Base-by-base conservation (phyloP, 768 basidiomycete genomes). In the Tylopilus rubrobrunneus region DNA sequence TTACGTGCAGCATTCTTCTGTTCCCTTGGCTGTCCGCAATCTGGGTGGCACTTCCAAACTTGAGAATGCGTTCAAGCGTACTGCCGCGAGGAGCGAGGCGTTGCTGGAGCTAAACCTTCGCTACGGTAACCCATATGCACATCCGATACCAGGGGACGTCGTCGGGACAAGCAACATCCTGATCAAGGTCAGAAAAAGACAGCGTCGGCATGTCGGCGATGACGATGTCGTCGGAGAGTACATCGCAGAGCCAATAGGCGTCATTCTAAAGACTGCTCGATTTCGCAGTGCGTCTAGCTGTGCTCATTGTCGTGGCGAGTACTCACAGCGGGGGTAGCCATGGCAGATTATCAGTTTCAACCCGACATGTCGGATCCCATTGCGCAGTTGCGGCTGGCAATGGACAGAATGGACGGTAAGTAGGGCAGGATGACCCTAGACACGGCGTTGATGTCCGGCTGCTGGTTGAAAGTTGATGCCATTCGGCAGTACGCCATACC, bases 331-430 rank as follows among this genome's bases (percentile, higher is more conserved):
- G 50, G 33, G 51, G 31, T 53, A 98, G 96, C 85, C 53, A 92
- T 98, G 89, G 90, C 86, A 37, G 96, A 98, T 68, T 97, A 84
- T 67, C 94, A 97, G 69, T 97, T 85, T 69, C 80, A 85, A 56
- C 92, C 92, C 1, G 77, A 87, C 52, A 72, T 77, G 66, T 68
- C 81, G 14, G 92, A 96, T 62, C 84, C 87, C 3, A 72, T 92
- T 4, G 69, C 84, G 2, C 74, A 82, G 53, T 71, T 98, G 50
- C 84, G 90, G 5, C 60, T 76, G 12, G 81, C 91, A 0, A 86
- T 98, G 83, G 80, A 84, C 45, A 74, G 75, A 7, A 84, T 97
- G 79, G 87, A 98, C 59, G 88, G 96, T 96, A 64, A 50, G 80
- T 54, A 5, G n/a, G 10, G 14, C 15, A 41, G 23, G 21, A 25